These are phyloP conservation scores for Trifolium repens DNA, from an alignment of 306 rosid species.

Conservation along the genomic window DNA sequence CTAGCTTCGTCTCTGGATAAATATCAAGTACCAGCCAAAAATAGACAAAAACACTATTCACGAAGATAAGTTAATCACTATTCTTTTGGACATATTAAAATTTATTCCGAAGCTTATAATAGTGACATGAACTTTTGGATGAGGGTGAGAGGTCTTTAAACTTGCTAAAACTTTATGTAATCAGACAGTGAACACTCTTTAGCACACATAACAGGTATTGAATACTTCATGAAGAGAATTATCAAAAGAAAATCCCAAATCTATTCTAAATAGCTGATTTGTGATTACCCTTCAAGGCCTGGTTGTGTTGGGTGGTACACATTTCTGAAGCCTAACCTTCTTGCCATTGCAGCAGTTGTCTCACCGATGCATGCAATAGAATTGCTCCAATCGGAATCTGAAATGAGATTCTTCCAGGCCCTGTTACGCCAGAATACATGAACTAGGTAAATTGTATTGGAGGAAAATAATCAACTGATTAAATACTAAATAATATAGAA, in stretches of 20 bases:
- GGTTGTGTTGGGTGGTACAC: constrained; percentile 80
- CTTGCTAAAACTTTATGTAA: not conserved
- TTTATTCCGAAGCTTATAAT: not conserved
- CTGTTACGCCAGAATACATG: constrained; percentile 55
- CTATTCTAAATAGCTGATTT: constrained; percentile 22
- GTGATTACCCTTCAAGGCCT: constrained; percentile 90
- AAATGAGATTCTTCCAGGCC: constrained; percentile 82
- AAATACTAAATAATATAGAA: constrained; percentile 30
- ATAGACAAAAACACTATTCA: not conserved
- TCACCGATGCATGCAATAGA: constrained; percentile 95
- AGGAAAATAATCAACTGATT: not conserved
- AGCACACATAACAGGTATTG: constrained; percentile 15
- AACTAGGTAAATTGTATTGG: constrained; percentile 33
- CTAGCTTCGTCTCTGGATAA: too few relatives aligned
- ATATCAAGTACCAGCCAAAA: not conserved
- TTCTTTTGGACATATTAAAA: too few relatives aligned
- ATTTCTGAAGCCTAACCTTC: constrained; percentile 76
- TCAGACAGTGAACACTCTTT: constrained; percentile 16
- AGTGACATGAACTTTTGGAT: not conserved
- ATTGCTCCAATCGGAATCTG: constrained; percentile 65
- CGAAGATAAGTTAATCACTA: not conserved
- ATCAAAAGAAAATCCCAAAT: constrained; percentile 17
- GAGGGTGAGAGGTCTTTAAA: not conserved
- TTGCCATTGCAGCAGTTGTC: constrained; percentile 86
- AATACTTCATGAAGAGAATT: constrained; percentile 21